Evolutionary conservation across 768 basidiomycete species (phyloP), one percentile per base, ranked within the genome.

Genomic region (Hemileccinum impolitum): DNA sequence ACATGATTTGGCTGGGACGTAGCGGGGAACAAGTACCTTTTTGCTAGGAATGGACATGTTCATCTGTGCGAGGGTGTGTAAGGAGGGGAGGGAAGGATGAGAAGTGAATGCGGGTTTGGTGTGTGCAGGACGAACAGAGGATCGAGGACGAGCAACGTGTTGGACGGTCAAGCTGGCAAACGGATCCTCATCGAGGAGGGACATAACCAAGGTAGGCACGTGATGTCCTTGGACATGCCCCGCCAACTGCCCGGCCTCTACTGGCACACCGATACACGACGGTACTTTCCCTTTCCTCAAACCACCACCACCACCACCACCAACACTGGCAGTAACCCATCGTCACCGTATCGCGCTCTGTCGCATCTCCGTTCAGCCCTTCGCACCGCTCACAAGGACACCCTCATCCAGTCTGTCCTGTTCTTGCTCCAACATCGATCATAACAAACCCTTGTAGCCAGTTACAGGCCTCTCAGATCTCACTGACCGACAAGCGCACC

Each of bases 131-230:
- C 65, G 61, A 12, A 64, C 61, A 11, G 66, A 66, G 2, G 72
- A 73, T 47, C 56, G 65, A 2, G 70, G 68, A n/a, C 67, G 67
- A 6, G 23, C 23, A 23, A 23, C 23, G 3, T 23, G 3, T 23
- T 3, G 23, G 23, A 74, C 69, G 13, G 52, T 14, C 39, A 84
- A 70, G 52, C 82, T 80, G 18, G 87, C 87, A 57, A 89, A 89
- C 2, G 87, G 87, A 57, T 89, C 87, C 44, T 84, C 81, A 57
- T 87, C 86, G 21, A 85, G 70, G 17, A 87, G 45, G 11, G 57
- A 55, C 36, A 15, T 52, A 41, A 17, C 51, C 26, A 19, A 43
- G 25, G 17, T 49, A 26, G 6, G 40, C 18, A 32, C 54, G 15
- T 17, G 17, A 18, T 18, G 17, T 37, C 18, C 2, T 37, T 10